These are phyloP conservation scores for Cryptococcus sp. DNA, from an alignment of 1,284 basidiomycete species.

Conservation along the genomic window DNA sequence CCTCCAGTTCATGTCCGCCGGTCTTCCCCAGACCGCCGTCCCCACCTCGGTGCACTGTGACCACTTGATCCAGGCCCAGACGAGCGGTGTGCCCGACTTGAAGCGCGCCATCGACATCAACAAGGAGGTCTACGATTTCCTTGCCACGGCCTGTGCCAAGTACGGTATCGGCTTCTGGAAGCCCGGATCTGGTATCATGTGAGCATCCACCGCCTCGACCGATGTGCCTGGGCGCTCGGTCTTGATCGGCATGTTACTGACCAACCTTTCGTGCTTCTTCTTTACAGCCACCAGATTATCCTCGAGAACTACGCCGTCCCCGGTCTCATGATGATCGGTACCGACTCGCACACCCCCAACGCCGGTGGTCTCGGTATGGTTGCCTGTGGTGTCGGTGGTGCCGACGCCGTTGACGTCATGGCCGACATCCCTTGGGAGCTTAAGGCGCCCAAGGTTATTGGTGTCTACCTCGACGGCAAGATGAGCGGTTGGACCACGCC, in stretches of 20 bases:
- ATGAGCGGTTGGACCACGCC: constrained; percentile 90
- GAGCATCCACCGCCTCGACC: constrained; percentile 2
- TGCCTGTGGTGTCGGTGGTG: constrained; percentile 97
- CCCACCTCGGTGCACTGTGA: constrained; percentile 99
- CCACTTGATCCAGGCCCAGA: constrained; percentile 96
- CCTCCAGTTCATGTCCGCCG: constrained; percentile 99
- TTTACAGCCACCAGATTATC: constrained; percentile 79
- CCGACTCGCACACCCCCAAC: constrained; percentile 97
- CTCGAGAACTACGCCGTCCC: constrained; percentile 93
- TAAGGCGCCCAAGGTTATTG: constrained; percentile 85
- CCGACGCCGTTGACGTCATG: constrained; percentile 98
- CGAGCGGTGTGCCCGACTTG: constrained; percentile 90
- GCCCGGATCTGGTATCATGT: constrained; percentile 81
- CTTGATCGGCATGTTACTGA: background rate
- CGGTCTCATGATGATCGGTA: constrained; percentile 58
- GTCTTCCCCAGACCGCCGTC: constrained; percentile 94
- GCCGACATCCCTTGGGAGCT: constrained; percentile 98
- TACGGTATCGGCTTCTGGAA: constrained; percentile 89
- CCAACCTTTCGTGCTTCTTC: background rate
- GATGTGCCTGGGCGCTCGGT: background rate
- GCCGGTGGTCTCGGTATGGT: constrained; percentile 97
- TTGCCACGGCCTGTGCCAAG: constrained; percentile 95
- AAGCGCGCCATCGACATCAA: constrained; percentile 89
- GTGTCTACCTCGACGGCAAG: constrained; percentile 86
- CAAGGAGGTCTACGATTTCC: constrained; percentile 99